These are phyloP conservation scores for Colletotrichum echinochloae DNA, from an alignment of 2,329 filamentous ascomycete genomes.

Conservation along the genomic window DNA sequence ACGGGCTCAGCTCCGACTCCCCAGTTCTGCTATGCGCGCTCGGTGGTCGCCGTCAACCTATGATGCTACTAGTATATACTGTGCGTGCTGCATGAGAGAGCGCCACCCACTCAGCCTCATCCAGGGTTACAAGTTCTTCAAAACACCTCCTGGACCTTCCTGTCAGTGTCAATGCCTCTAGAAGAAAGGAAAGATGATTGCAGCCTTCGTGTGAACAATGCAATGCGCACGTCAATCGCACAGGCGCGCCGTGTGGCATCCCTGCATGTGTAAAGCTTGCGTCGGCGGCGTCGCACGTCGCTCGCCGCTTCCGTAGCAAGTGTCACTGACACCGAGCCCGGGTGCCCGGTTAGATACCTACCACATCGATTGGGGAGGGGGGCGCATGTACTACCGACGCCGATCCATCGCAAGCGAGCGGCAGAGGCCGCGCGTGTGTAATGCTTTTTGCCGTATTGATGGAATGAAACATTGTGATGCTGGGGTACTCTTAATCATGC, in stretches of 20 bases:
- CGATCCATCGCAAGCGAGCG: neutral
- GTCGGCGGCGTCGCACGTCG: neutral
- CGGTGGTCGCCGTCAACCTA: neutral
- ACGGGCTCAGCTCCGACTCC: neutral
- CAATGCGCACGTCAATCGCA: neutral
- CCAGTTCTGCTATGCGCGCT: neutral
- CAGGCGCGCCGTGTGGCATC: neutral
- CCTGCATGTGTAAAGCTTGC: too few relatives aligned
- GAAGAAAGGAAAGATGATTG: neutral
- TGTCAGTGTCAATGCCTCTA: neutral
- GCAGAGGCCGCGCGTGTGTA: neutral
- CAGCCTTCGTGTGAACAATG: neutral
- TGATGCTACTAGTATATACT: too few relatives aligned
- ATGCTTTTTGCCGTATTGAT: neutral
- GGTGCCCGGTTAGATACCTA: too few relatives aligned
- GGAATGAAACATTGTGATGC: neutral
- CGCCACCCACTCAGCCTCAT: neutral
- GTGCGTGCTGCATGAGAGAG: neutral
- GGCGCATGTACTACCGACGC: neutral
- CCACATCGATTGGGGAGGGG: neutral
- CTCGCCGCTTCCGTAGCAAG: constrained; percentile 18
- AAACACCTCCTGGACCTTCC: neutral
- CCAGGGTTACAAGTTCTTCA: neutral
- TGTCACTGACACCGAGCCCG: neutral
- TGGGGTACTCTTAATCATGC: neutral